Conservation (phyloP, 192 early-diverging fungal genomes). For the Diversispora epigaea region DNA sequence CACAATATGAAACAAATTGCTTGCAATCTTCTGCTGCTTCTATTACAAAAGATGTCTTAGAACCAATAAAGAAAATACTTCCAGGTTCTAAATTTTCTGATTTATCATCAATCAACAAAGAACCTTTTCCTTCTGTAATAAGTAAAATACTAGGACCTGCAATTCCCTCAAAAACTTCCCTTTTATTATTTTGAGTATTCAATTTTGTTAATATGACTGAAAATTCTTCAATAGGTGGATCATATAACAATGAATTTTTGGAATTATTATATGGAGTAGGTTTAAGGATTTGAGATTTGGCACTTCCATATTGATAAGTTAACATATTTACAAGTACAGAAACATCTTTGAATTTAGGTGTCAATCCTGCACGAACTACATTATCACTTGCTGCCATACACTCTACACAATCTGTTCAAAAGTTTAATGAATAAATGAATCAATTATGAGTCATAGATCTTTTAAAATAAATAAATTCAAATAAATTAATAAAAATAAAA, state of each 20-base stretch:
- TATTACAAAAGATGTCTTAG: background rate
- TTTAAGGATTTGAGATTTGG: slow-evolving; percentile 75
- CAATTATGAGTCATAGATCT: too few relatives aligned
- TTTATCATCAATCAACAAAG: slow-evolving; percentile 29
- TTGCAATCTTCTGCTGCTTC: background rate
- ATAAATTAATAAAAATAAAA: background rate
- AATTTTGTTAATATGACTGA: slow-evolving; percentile 71
- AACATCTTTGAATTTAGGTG: slow-evolving; percentile 97
- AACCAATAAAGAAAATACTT: slow-evolving; percentile 24
- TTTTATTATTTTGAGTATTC: slow-evolving; percentile 33
- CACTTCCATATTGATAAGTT: slow-evolving; percentile 81
- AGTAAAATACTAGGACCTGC: slow-evolving; percentile 86
- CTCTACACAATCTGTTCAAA: slow-evolving; percentile 84
- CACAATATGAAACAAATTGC: slow-evolving; percentile 3
- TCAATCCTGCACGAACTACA: slow-evolving; percentile 94
- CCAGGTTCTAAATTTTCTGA: slow-evolving; percentile 13
- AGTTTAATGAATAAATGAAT: background rate
- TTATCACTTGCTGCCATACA: slow-evolving; percentile 99
- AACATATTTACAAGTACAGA: slow-evolving; percentile 86
- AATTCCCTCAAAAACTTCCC: slow-evolving; percentile 58
- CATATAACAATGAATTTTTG: slow-evolving; percentile 69
- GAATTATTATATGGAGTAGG: slow-evolving; percentile 52
- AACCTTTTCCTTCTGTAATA: slow-evolving; percentile 75
- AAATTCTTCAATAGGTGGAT: slow-evolving; percentile 96
- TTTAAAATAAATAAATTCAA: background rate